phyloP scores from a whole-genome alignment of 176 grass and related monocot genomes.

The Carex parvula region DNA sequence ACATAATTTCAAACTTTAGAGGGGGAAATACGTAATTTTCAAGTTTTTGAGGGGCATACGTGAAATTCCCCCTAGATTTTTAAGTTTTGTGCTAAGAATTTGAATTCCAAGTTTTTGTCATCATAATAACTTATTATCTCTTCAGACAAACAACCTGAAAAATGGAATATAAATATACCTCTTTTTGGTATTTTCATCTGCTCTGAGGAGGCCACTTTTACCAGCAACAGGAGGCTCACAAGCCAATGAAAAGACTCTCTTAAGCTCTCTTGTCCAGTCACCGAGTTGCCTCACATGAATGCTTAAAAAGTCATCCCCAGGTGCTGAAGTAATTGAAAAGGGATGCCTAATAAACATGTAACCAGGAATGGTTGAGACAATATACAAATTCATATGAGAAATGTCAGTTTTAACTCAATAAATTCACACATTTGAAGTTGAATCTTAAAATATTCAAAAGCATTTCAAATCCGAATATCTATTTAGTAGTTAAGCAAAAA shows the following conservation, averaged over 20 bases:
- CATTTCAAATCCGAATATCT: background rate
- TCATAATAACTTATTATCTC: background rate
- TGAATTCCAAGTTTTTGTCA: background rate
- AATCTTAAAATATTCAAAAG: conserved; percentile 2
- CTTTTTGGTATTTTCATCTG: conserved; percentile 91
- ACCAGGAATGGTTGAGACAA: background rate
- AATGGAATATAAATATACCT: conserved; percentile 38
- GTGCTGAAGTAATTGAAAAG: conserved; percentile 96
- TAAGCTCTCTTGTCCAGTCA: conserved; percentile 94
- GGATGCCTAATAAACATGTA: conserved; percentile 65
- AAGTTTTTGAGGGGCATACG: too few species aligned
- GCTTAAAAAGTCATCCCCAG: conserved; percentile 85
- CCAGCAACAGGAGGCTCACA: conserved; percentile 79
- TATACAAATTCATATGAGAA: background rate
- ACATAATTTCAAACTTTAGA: too few species aligned
- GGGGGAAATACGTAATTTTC: too few species aligned
- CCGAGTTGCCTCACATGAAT: conserved; percentile 95
- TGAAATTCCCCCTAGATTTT: background rate
- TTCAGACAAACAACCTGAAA: background rate
- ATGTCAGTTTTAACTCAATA: background rate
- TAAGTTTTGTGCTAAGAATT: background rate
- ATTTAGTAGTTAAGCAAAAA: background rate
- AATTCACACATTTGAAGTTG: background rate
- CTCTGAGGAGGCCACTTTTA: conserved; percentile 93
- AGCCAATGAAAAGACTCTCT: conserved; percentile 75